Percentiles rank a stretch among this genome's conserved stretches.
Conservation (phyloP, 1,139 yeast species). For the Cylindricascospora bacillispora region DNA sequence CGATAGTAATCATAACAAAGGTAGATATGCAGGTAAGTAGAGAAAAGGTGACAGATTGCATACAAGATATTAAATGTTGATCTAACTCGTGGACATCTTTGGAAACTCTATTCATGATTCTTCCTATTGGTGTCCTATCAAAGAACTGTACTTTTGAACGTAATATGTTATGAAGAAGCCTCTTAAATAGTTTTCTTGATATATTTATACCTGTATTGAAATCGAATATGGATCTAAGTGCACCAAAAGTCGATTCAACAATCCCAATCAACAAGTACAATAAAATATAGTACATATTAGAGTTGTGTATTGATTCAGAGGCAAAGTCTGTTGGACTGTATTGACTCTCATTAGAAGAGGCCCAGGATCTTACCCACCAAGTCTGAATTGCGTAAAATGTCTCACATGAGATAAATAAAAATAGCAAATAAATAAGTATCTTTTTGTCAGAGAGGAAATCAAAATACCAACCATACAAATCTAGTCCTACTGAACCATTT, state of each 20-base stretch:
- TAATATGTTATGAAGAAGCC: slow-evolving; percentile 25
- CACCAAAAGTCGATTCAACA: slow-evolving; percentile 4
- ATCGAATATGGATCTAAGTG: slow-evolving; percentile 2
- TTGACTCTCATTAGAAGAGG: not conserved
- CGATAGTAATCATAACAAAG: slow-evolving; percentile 6
- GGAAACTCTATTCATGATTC: slow-evolving; percentile 46
- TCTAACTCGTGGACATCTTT: slow-evolving; percentile 51
- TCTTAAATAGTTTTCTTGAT: slow-evolving; percentile 5
- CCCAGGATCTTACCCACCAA: slow-evolving; percentile 72
- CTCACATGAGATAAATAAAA: slow-evolving; percentile 43
- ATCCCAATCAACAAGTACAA: slow-evolving; percentile 6
- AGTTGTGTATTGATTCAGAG: not conserved
- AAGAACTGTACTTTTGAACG: slow-evolving; percentile 46
- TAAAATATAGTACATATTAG: slow-evolving; percentile 28
- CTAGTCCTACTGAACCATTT: too few species aligned
- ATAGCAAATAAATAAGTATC: too few species aligned
- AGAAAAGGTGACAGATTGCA: slow-evolving; percentile 4
- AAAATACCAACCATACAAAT: too few species aligned
- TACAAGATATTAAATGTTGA: slow-evolving; percentile 33
- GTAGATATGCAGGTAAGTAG: slow-evolving; percentile 3
- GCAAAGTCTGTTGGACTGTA: not conserved
- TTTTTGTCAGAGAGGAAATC: too few species aligned
- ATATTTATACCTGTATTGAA: slow-evolving; percentile 6
- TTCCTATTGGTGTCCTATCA: slow-evolving; percentile 51
- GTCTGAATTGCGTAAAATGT: slow-evolving; percentile 45